Evolutionary conservation across 1,139 yeast genomes (phyloP).

Genomic region (Yamadazyma friedrichii): DNA sequence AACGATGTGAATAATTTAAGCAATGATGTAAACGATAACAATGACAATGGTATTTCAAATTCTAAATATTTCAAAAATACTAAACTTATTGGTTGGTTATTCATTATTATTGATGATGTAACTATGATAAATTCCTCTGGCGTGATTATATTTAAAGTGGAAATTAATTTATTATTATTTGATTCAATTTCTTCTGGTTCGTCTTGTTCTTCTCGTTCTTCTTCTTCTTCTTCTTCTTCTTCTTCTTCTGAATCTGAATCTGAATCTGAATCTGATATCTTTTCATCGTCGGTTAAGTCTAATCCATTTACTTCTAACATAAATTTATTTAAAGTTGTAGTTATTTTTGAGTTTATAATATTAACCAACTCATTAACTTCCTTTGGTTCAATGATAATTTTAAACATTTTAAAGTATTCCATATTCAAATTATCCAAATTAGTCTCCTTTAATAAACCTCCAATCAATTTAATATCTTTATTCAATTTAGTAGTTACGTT

Average conservation of each 20-base stretch:
- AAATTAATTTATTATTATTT: conserved; percentile 17
- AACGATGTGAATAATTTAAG: conserved; percentile 19
- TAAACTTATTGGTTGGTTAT: conserved; percentile 19
- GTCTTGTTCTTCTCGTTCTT: conserved; percentile 9
- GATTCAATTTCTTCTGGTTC: neutral
- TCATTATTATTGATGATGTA: conserved; percentile 24
- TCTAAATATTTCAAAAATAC: conserved; percentile 22
- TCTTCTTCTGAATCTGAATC: conserved; percentile 6
- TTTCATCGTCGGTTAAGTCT: conserved; percentile 32
- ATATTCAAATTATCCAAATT: conserved; percentile 7
- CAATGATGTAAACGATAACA: conserved; percentile 35
- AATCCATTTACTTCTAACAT: conserved; percentile 23
- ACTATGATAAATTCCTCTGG: conserved; percentile 38
- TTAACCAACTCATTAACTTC: conserved; percentile 20
- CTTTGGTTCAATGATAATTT: conserved; percentile 28
- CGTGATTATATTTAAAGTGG: conserved; percentile 28
- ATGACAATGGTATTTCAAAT: conserved; percentile 19
- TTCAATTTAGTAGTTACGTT: conserved; percentile 16
- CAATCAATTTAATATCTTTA: conserved; percentile 25
- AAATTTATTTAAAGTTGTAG: conserved; percentile 21
- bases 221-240: conserved; percentile 10
- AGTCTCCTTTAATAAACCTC: conserved; percentile 16
- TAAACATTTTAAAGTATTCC: conserved; percentile 28
- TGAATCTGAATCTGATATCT: conserved; percentile 21
- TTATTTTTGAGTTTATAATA: conserved; percentile 19